These are phyloP conservation scores for Debaryomycetaceae sp. DNA, from an alignment of 1,139 yeast genomes.

Conservation along the genomic window DNA sequence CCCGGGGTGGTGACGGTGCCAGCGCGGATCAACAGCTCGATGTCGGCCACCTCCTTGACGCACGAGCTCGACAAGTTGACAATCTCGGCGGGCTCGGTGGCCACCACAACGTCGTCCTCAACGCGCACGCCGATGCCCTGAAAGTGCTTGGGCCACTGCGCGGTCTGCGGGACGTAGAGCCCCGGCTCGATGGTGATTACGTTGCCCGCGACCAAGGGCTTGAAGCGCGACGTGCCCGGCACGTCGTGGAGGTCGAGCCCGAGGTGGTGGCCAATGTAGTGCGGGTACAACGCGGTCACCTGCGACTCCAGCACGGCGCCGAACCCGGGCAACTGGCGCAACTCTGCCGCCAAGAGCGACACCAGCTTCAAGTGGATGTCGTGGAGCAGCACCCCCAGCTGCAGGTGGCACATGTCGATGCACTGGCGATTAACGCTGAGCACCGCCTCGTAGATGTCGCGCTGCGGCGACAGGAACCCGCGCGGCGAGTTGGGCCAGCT, in stretches of 20 bases:
- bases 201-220: constrained; percentile 52
- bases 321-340: constrained; percentile 69
- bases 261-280: constrained; percentile 90
- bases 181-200: constrained; percentile 96
- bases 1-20: constrained; percentile 52
- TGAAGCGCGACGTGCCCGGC: constrained; percentile 54
- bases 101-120: constrained; percentile 88
- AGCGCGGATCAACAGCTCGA: constrained; percentile 57
- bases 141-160: constrained; percentile 70
- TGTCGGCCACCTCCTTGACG: constrained; percentile 76
- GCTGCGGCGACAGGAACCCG: constrained; percentile 71
- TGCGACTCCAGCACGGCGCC: constrained; percentile 44
- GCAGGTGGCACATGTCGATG: constrained; percentile 60
- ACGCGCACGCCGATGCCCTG: constrained; percentile 91
- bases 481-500: constrained; percentile 86
- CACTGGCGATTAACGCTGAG: constrained; percentile 77
- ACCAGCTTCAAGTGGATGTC: constrained; percentile 76
- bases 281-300: constrained; percentile 71
- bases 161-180: constrained; percentile 70
- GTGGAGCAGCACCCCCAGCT: constrained; percentile 53
- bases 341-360: constrained; percentile 52
- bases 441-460: constrained; percentile 84
- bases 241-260: constrained; percentile 93
- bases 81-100: constrained; percentile 51
- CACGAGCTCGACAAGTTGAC: constrained; percentile 70